phyloP scores from a whole-genome alignment of 1,284 basidiomycete species.

The Neolentinus lepideus region DNA sequence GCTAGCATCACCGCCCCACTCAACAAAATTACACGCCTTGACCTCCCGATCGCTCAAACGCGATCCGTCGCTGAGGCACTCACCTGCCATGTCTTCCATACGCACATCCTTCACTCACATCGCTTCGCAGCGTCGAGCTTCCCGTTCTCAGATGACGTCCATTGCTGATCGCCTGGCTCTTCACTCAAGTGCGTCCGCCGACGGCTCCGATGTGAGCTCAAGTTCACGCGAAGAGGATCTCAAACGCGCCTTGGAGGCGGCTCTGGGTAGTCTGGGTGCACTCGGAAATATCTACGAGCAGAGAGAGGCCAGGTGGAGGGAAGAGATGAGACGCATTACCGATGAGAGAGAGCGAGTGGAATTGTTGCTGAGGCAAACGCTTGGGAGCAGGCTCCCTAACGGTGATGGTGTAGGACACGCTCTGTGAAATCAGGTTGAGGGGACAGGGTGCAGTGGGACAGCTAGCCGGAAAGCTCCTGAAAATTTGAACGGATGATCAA shows the following conservation, averaged over 20 bases:
- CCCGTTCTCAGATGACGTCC: slow-evolving; percentile 42
- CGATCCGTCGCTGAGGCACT: slow-evolving; percentile 35
- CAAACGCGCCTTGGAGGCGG: slow-evolving; percentile 53
- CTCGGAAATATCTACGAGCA: slow-evolving; percentile 59
- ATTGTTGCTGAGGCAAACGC: slow-evolving; percentile 52
- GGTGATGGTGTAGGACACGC: not conserved
- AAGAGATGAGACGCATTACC: slow-evolving; percentile 57
- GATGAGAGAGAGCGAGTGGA: slow-evolving; percentile 65
- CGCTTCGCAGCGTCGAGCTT: slow-evolving; percentile 45
- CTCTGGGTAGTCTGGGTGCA: slow-evolving; percentile 54
- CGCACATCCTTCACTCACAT: slow-evolving; percentile 51
- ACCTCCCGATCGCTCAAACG: slow-evolving; percentile 64
- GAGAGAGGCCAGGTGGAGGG: slow-evolving; percentile 58
- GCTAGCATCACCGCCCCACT: slow-evolving; percentile 65
- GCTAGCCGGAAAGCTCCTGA: too few relatives aligned
- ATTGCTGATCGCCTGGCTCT: slow-evolving; percentile 49
- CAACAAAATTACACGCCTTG: slow-evolving; percentile 51
- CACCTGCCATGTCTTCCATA: slow-evolving; percentile 41
- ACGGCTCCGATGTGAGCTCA: slow-evolving; percentile 46
- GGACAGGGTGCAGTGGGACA: not conserved
- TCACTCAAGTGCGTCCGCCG: slow-evolving; percentile 34
- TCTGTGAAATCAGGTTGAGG: not conserved
- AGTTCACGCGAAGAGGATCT: slow-evolving; percentile 55
- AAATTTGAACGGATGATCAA: too few relatives aligned
- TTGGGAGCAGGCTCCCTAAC: slow-evolving; percentile 29